phyloP scores from a whole-genome alignment of 2,329 filamentous ascomycete species.

The Diaporthe sp. region DNA sequence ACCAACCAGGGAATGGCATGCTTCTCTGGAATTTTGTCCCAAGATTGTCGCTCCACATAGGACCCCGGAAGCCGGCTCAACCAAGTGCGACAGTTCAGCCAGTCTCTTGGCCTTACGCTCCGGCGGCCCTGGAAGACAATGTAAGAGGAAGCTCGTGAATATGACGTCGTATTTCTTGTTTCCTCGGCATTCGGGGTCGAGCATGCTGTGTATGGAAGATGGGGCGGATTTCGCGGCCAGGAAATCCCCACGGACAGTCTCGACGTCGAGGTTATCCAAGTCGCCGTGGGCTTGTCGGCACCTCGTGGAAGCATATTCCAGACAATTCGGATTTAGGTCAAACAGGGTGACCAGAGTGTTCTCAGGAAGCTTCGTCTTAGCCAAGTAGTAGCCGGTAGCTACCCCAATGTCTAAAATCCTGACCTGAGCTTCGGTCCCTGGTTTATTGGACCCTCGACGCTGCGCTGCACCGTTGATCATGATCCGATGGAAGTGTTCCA shows the following conservation, averaged over 20 bases:
- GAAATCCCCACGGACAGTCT: slow-evolving; percentile 7
- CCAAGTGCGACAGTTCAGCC: neutral
- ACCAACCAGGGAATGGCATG: neutral
- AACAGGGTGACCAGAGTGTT: neutral
- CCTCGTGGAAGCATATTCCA: slow-evolving; percentile 11
- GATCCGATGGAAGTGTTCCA: slow-evolving; percentile 5
- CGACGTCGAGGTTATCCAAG: neutral
- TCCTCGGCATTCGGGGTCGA: neutral
- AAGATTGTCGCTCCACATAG: slow-evolving; percentile 20
- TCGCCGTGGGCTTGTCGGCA: slow-evolving; percentile 7
- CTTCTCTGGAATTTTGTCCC: neutral
- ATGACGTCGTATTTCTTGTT: neutral
- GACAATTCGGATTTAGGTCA: neutral
- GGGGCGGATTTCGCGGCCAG: neutral
- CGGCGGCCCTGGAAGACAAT: slow-evolving; percentile 10
- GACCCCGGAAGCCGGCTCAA: neutral
- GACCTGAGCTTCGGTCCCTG: slow-evolving; percentile 7
- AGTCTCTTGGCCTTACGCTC: neutral
- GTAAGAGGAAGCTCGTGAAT: neutral
- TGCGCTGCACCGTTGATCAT: neutral
- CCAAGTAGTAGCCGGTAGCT: slow-evolving; percentile 1
- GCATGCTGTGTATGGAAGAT: neutral
- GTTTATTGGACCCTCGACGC: slow-evolving; percentile 3
- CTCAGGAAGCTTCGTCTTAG: neutral
- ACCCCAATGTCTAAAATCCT: slow-evolving; percentile 13